Percentiles rank a stretch among this genome's conserved stretches.
These are phyloP conservation scores for Blastobotrys parvus DNA, from an alignment of 805 yeast genomes.

Conservation along the genomic window DNA sequence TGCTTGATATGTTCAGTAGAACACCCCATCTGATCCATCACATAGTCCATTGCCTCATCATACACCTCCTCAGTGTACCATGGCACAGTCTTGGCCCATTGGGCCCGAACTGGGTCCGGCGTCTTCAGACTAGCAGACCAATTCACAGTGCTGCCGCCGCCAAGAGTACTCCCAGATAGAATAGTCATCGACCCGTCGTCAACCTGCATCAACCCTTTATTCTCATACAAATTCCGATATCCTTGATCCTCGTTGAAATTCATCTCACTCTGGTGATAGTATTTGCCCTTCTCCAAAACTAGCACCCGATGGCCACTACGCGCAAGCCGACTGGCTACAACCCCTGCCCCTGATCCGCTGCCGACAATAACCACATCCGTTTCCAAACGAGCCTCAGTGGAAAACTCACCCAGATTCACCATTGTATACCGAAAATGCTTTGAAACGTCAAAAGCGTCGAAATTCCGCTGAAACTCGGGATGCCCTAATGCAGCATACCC, in stretches of 20 bases:
- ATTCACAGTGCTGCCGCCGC: slow-evolving; percentile 52
- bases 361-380: slow-evolving; percentile 34
- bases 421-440: slow-evolving; percentile 28
- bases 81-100: slow-evolving; percentile 43
- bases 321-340: slow-evolving; percentile 39
- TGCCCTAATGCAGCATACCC: slow-evolving; percentile 33
- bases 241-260: slow-evolving; percentile 34
- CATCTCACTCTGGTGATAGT: slow-evolving; percentile 31
- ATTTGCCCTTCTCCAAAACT: slow-evolving; percentile 45
- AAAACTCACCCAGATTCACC: slow-evolving; percentile 13
- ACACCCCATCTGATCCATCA: slow-evolving; percentile 43
- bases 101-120: slow-evolving; percentile 42
- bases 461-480: slow-evolving; percentile 23
- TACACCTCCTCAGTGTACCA: slow-evolving; percentile 37
- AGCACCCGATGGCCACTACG: slow-evolving; percentile 36
- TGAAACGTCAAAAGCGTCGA: slow-evolving; percentile 25
- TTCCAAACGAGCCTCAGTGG: slow-evolving; percentile 16
- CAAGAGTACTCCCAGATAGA: slow-evolving; percentile 46
- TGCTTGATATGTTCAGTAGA: slow-evolving; percentile 32
- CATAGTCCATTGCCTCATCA: slow-evolving; percentile 40
- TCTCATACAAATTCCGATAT: slow-evolving; percentile 32
- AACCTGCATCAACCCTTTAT: slow-evolving; percentile 31
- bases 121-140: slow-evolving; percentile 49
- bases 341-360: slow-evolving; percentile 48
- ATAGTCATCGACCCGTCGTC: slow-evolving; percentile 30